These are phyloP conservation scores for Clitoria ternatea DNA, from an alignment of 306 rosid genomes.

Conservation along the genomic window DNA sequence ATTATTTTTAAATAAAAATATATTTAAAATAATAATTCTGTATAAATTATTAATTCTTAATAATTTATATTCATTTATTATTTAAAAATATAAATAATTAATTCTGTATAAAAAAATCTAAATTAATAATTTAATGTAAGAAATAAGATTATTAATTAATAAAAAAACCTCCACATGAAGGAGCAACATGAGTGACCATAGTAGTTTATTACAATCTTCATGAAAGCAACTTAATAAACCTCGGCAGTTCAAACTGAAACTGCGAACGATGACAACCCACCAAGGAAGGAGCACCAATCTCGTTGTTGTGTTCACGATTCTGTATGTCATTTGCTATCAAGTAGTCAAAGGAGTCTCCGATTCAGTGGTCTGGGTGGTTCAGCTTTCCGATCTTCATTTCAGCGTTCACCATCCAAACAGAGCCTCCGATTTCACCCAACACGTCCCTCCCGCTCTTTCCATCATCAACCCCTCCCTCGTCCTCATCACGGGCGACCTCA, in stretches of 20 bases:
- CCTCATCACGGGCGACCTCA: conserved; percentile 92
- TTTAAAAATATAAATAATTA: too few species aligned
- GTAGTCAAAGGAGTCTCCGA: conserved; percentile 52
- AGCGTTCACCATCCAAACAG: conserved; percentile 85
- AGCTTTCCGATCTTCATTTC: conserved; percentile 96
- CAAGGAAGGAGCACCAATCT: neutral
- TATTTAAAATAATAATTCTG: too few species aligned
- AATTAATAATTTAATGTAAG: too few species aligned
- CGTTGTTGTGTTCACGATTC: neutral
- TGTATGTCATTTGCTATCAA: neutral
- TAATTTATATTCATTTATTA: too few species aligned
- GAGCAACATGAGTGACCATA: too few species aligned
- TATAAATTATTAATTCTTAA: too few species aligned
- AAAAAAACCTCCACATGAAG: too few species aligned
- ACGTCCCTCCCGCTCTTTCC: conserved; percentile 73
- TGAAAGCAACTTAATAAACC: too few species aligned
- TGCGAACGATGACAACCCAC: neutral
- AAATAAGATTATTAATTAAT: too few species aligned
- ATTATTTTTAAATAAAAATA: too few species aligned
- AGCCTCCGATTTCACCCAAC: conserved; percentile 51
- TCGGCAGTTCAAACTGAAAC: neutral
- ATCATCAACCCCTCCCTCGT: conserved; percentile 91
- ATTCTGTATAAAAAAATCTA: too few species aligned
- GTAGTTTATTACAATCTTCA: too few species aligned
- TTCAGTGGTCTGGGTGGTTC: conserved; percentile 84